These are phyloP conservation scores for Geotrichum histeridarum DNA, from an alignment of 1,139 yeast genomes.

Conservation along the genomic window DNA sequence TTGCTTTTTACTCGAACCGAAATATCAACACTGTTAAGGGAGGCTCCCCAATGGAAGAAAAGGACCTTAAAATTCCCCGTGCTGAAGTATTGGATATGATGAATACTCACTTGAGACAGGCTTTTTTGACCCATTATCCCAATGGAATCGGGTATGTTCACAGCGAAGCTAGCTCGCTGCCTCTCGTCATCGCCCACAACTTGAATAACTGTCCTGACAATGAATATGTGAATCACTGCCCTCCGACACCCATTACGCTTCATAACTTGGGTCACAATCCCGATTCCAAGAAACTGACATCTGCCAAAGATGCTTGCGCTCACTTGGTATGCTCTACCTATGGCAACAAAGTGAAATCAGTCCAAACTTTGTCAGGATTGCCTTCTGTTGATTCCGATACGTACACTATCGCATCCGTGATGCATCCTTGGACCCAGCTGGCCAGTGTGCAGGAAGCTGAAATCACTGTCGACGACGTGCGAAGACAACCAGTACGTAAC, in stretches of 20 bases:
- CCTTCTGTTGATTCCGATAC: background rate
- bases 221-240: slow-evolving; percentile 1
- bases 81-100: slow-evolving; percentile 6
- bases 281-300: slow-evolving; percentile 5
- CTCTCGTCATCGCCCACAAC: background rate
- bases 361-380: background rate
- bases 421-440: slow-evolving; percentile 13
- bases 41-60: slow-evolving; percentile 4
- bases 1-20: slow-evolving; percentile 27
- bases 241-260: slow-evolving; percentile 11
- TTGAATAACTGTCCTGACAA: background rate
- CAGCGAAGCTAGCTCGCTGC: background rate
- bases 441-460: background rate
- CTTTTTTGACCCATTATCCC: slow-evolving; percentile 14
- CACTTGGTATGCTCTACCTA: slow-evolving; percentile 2
- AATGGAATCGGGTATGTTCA: slow-evolving; percentile 4
- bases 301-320: slow-evolving; percentile 5
- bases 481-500: background rate
- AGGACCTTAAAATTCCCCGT: slow-evolving; percentile 9
- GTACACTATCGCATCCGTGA: slow-evolving; percentile 4
- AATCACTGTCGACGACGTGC: slow-evolving; percentile 3
- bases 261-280: slow-evolving; percentile 12
- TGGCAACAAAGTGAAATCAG: background rate
- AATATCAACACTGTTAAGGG: slow-evolving; percentile 16
- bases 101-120: slow-evolving; percentile 13